Conservation (phyloP, 2,329 filamentous ascomycete species). For the Paramyrothecium roridum region DNA sequence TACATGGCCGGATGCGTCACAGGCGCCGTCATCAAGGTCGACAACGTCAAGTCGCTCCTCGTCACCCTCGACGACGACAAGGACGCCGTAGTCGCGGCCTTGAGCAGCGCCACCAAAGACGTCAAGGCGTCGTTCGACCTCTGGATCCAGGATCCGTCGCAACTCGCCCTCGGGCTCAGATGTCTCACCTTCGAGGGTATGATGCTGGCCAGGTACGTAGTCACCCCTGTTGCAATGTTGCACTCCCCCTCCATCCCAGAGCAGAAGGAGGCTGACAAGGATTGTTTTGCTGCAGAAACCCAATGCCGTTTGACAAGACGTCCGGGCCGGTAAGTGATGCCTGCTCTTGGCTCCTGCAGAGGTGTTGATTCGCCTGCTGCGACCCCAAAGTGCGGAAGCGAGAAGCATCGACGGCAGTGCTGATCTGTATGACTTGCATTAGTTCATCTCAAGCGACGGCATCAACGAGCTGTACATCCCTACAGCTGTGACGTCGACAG, state of each 20-base stretch:
- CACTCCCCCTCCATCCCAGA: no score
- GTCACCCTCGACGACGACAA: slow-evolving; percentile 1
- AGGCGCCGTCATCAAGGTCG: slow-evolving; percentile 1
- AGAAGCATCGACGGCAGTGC: not conserved
- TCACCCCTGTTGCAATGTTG: no score
- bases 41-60: slow-evolving; percentile 1
- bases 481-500: not conserved
- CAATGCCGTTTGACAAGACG: slow-evolving; percentile 2
- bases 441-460: slow-evolving; percentile 2
- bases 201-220: not conserved
- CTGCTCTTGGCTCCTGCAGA: no score
- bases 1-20: slow-evolving; percentile 2
- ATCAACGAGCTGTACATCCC: slow-evolving; percentile 3
- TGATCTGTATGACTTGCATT: not conserved
- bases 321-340: slow-evolving; percentile 1
- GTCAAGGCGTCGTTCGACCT: slow-evolving; percentile 5
- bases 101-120: slow-evolving; percentile 1
- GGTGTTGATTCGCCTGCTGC: not conserved
- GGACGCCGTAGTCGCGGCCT: not conserved
- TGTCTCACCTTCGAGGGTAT: not conserved
- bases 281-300: not conserved
- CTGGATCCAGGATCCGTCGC: slow-evolving; percentile 4
- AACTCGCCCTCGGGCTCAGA: slow-evolving; percentile 1
- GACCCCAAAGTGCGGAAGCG: not conserved
- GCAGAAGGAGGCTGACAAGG: not conserved